Evolutionary conservation across 176 grass and related monocot genomes (phyloP).

Genomic region (Oryza longistaminata): DNA sequence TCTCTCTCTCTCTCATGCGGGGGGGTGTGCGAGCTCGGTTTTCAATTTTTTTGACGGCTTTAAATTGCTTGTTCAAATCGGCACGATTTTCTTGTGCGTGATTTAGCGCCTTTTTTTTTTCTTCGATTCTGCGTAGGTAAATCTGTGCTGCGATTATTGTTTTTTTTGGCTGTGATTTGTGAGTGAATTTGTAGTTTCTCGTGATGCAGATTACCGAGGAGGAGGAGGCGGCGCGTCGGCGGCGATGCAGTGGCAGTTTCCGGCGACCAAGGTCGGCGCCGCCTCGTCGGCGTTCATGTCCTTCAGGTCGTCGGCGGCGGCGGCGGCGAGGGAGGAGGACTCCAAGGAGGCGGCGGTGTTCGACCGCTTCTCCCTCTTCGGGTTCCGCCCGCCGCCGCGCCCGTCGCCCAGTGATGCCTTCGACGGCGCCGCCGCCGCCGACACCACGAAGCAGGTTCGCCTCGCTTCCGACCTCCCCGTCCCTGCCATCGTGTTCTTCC

Average conservation of each 20-base stretch:
- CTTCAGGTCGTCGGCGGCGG: conserved; percentile 18
- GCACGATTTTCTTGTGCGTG: background rate
- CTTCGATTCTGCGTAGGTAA: background rate
- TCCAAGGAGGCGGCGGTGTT: conserved; percentile 21
- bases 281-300: conserved; percentile 50
- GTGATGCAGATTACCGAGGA: conserved; percentile 42
- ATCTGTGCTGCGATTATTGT: background rate
- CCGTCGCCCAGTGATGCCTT: conserved; percentile 19
- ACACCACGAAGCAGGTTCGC: conserved; percentile 29
- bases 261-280: conserved; percentile 29
- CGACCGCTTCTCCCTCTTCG: conserved; percentile 57
- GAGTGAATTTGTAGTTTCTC: background rate
- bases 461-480: background rate
- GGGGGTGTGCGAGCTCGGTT: background rate
- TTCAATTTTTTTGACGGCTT: background rate
- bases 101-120: background rate
- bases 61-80: background rate
- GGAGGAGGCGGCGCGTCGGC: background rate
- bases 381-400: conserved; percentile 42
- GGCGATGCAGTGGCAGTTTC: conserved; percentile 60
- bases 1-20: no score
- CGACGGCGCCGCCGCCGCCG: background rate
- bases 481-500: background rate
- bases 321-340: conserved; percentile 35
- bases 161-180: background rate